A percentile compares a stretch with the other conserved stretches of the same genome.
These are phyloP conservation scores for Aspergillus sp. DNA, from an alignment of 2,329 filamentous ascomycete species.

Conservation along the genomic window DNA sequence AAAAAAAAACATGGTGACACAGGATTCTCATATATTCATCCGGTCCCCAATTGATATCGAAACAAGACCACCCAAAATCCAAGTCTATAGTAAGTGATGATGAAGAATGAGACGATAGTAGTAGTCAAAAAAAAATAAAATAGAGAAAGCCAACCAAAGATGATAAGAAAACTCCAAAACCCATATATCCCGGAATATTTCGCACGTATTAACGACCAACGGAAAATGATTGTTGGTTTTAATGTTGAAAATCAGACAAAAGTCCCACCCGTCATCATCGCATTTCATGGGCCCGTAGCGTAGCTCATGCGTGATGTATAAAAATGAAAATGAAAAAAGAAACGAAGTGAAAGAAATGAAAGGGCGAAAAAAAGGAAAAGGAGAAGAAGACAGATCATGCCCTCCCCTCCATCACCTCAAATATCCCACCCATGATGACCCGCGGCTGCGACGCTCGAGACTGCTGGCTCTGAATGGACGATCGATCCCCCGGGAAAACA, in stretches of 20 bases:
- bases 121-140: too few species aligned
- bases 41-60: too few species aligned
- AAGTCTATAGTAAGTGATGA: too few species aligned
- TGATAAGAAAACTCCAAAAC: slow-evolving; percentile 5
- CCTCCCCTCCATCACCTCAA: slow-evolving; percentile 42
- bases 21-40: too few species aligned
- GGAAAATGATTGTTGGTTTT: not conserved
- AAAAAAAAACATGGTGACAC: too few species aligned
- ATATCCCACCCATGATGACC: slow-evolving; percentile 44
- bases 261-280: not conserved
- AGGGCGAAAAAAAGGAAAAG: slow-evolving; percentile 1
- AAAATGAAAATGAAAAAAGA: not conserved
- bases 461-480: slow-evolving; percentile 3
- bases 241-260: not conserved
- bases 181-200: not conserved
- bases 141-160: too few species aligned
- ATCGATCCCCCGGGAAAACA: slow-evolving; percentile 12
- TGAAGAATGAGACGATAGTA: too few species aligned
- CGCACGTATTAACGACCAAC: not conserved
- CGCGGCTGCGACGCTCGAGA: slow-evolving; percentile 21
- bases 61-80: too few species aligned
- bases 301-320: not conserved
- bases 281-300: not conserved
- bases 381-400: slow-evolving; percentile 17
- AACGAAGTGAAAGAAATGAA: not conserved